phyloP scores from a whole-genome alignment of 2,329 filamentous ascomycete genomes.

The Arthroderma sp. region DNA sequence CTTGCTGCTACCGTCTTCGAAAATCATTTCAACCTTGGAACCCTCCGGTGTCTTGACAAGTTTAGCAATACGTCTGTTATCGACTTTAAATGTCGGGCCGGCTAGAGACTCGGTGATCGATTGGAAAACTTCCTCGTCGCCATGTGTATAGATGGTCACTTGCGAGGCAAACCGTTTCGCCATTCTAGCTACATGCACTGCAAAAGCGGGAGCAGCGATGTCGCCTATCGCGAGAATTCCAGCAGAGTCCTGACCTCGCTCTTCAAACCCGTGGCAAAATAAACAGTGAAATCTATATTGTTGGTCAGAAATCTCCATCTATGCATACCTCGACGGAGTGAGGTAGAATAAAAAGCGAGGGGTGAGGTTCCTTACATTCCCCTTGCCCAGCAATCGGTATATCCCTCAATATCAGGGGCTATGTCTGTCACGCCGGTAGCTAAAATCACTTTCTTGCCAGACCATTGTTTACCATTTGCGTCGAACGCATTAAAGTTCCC shows the following conservation, averaged over 20 bases:
- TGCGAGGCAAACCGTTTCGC: conserved; percentile 31
- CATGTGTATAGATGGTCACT: conserved; percentile 42
- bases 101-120: conserved; percentile 1
- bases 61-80: neutral
- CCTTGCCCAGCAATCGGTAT: conserved; percentile 41
- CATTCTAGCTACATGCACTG: conserved; percentile 32
- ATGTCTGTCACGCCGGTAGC: conserved; percentile 43
- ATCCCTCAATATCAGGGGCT: conserved; percentile 40
- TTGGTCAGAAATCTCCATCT: neutral
- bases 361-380: conserved; percentile 29
- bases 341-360: neutral
- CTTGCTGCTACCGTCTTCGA: neutral
- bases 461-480: conserved; percentile 29
- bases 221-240: conserved; percentile 35
- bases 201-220: conserved; percentile 18
- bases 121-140: conserved; percentile 21
- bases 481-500: conserved; percentile 30
- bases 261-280: conserved; percentile 48
- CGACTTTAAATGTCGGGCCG: too few relatives aligned
- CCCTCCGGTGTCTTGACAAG: neutral
- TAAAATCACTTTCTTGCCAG: conserved; percentile 42
- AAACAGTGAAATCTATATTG: conserved; percentile 43
- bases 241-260: conserved; percentile 34
- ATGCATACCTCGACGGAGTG: neutral
- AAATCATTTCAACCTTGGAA: neutral